Evolutionary conservation across 805 yeast species (phyloP).

Genomic region (Kodamaea neixiangensis): DNA sequence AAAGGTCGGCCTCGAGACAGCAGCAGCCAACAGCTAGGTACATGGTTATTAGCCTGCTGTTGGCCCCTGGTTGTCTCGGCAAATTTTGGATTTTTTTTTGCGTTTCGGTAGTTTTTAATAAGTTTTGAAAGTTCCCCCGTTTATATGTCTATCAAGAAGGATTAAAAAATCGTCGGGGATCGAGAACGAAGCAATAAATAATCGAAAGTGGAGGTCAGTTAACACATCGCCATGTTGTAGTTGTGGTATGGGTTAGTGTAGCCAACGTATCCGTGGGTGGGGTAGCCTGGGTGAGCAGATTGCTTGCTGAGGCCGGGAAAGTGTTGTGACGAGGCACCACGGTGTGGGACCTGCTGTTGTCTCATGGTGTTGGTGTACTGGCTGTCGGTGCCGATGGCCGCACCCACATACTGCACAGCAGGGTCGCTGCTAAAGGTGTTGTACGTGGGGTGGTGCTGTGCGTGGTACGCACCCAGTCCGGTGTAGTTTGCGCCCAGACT

Average conservation of each 20-base stretch:
- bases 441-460: slow-evolving; percentile 12
- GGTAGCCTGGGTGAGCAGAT: slow-evolving; percentile 5
- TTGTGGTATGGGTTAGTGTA: slow-evolving; percentile 41
- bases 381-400: slow-evolving; percentile 7
- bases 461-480: slow-evolving; percentile 20
- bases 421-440: slow-evolving; percentile 16
- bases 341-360: slow-evolving; percentile 5
- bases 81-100: background rate
- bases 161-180: background rate
- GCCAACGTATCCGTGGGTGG: slow-evolving; percentile 26
- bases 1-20: background rate
- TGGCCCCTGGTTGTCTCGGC: background rate
- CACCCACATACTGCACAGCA: slow-evolving; percentile 23
- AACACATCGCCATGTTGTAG: slow-evolving; percentile 31
- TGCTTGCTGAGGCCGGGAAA: slow-evolving; percentile 3
- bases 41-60: background rate
- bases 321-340: slow-evolving; percentile 5
- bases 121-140: background rate
- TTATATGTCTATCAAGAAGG: slow-evolving; percentile 2
- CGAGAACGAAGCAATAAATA: slow-evolving; percentile 4
- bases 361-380: slow-evolving; percentile 1
- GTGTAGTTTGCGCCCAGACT: slow-evolving; percentile 18
- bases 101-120: background rate
- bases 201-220: background rate
- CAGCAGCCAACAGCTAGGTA: background rate